phyloP scores from a whole-genome alignment of 2,329 filamentous ascomycete species.

The Penicillium sp. region DNA sequence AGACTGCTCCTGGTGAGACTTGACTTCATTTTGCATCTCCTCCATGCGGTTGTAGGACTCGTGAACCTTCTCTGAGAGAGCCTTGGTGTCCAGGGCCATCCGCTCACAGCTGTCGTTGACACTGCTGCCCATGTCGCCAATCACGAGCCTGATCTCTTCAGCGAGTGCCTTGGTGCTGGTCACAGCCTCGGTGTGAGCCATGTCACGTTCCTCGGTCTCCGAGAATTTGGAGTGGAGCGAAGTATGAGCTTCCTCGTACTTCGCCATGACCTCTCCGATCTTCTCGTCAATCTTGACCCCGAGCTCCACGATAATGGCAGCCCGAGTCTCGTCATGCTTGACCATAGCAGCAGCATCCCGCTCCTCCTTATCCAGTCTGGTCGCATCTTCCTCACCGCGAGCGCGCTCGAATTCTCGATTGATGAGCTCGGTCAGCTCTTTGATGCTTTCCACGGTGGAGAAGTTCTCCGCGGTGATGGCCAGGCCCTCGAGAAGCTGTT shows the following conservation, averaged over 20 bases:
- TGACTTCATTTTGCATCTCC: slow-evolving; percentile 65
- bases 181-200: slow-evolving; percentile 68
- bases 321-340: slow-evolving; percentile 58
- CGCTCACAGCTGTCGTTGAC: slow-evolving; percentile 81
- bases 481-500: slow-evolving; percentile 61
- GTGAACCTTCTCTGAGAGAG: slow-evolving; percentile 77
- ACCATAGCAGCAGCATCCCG: slow-evolving; percentile 52
- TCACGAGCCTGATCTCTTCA: slow-evolving; percentile 79
- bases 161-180: slow-evolving; percentile 71
- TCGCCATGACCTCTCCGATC: slow-evolving; percentile 72
- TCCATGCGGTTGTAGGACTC: slow-evolving; percentile 72
- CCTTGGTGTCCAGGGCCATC: slow-evolving; percentile 80
- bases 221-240: slow-evolving; percentile 69
- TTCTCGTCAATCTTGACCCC: slow-evolving; percentile 66
- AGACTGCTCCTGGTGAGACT: slow-evolving; percentile 75
- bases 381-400: slow-evolving; percentile 70
- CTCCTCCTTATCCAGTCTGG: slow-evolving; percentile 72
- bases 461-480: slow-evolving; percentile 54
- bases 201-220: slow-evolving; percentile 67
- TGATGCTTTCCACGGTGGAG: slow-evolving; percentile 56
- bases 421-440: slow-evolving; percentile 69
- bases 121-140: slow-evolving; percentile 76
- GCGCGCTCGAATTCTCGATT: slow-evolving; percentile 84
- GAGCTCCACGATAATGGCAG: slow-evolving; percentile 52
- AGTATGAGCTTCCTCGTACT: slow-evolving; percentile 80